Base-by-base conservation (phyloP, 495 filamentous ascomycete genomes). In the Clavariopsis aquatica region DNA sequence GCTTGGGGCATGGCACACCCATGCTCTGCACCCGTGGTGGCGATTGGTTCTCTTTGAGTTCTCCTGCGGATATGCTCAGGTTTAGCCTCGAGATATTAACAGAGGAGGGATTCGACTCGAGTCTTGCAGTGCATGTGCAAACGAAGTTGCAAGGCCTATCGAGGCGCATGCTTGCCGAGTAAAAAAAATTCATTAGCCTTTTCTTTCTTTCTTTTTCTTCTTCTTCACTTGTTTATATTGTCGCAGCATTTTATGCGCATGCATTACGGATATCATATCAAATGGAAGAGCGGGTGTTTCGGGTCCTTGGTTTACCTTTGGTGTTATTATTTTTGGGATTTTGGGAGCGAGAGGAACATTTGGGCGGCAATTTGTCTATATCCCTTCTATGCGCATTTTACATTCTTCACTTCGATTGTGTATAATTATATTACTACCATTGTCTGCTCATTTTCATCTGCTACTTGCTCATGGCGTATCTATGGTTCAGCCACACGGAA, bases 81-180 rank as follows among this genome's bases (percentile, higher is more conserved):
- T 78, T 80, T 70, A 75, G 76, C 38, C 55, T 81, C 17, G 73
- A 74, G 58, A 72, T 79, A n/a, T 66, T 84, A 28, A 61, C 61
- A 24, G 78, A 81, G n/a, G 72, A 74, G 12, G 78, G 77, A 27
- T 49, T 73, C 72, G 75, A 1, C 65, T 77, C 31, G 57, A 67
- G 66, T 41, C 26, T 83, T 17, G 69, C 74, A 4, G 80, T 82
- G 34, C 80, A 81, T 19, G 80, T 84, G 47, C 72, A 71, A 57
- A 73, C 77, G 41, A n/a, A 49, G 23, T 52, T 69, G 38, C n/a
- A 52, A 22, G 22, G 38, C 27, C 54, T 52, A 20, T 29, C 12
- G 26, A 38, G 46, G 34, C 31, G 62, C 9, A 55, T 65, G 10
- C 26, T 46, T 4, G 52, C 49, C 20, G 26, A 28, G 28, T 28